phyloP scores from a whole-genome alignment of 768 basidiomycete species.

The Crucibulum laeve region DNA sequence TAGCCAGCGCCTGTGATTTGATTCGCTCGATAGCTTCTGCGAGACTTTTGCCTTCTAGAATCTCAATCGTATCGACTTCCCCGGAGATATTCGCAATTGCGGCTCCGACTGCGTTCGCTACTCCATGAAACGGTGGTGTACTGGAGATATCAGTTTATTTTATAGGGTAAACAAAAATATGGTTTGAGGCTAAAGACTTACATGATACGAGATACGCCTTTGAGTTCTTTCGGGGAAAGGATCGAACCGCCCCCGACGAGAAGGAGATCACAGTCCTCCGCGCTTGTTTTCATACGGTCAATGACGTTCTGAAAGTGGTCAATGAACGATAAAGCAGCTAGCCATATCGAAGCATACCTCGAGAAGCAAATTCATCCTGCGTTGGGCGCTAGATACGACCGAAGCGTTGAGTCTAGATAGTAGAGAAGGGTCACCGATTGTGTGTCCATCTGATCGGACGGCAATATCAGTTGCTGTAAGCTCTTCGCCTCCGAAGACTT shows the following conservation, averaged over 20 bases:
- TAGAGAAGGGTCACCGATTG: constrained; percentile 14
- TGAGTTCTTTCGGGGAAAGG: constrained; percentile 45
- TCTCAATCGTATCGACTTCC: constrained; percentile 40
- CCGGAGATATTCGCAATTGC: constrained; percentile 41
- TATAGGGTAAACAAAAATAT: neutral
- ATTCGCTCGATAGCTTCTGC: constrained; percentile 24
- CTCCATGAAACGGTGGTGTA: constrained; percentile 31
- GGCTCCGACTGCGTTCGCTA: constrained; percentile 62
- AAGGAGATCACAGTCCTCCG: constrained; percentile 50
- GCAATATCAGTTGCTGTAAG: constrained; percentile 62
- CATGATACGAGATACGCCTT: constrained; percentile 42
- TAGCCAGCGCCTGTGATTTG: constrained; percentile 36
- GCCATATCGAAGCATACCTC: constrained; percentile 14
- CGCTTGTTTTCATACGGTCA: constrained; percentile 64
- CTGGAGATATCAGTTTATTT: constrained; percentile 7
- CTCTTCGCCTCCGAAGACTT: constrained; percentile 51
- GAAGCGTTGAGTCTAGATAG: constrained; percentile 11
- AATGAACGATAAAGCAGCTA: neutral
- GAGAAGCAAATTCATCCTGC: constrained; percentile 15
- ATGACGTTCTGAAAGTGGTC: constrained; percentile 37
- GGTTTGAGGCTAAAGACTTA: constrained; percentile 2
- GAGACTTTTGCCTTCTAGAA: constrained; percentile 26
- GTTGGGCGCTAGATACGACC: constrained; percentile 10
- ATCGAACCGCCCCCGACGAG: constrained; percentile 67
- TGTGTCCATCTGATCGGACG: constrained; percentile 23